These are phyloP conservation scores for Triangularia verruculosa DNA, from an alignment of 2,329 filamentous ascomycete genomes.

Conservation along the genomic window DNA sequence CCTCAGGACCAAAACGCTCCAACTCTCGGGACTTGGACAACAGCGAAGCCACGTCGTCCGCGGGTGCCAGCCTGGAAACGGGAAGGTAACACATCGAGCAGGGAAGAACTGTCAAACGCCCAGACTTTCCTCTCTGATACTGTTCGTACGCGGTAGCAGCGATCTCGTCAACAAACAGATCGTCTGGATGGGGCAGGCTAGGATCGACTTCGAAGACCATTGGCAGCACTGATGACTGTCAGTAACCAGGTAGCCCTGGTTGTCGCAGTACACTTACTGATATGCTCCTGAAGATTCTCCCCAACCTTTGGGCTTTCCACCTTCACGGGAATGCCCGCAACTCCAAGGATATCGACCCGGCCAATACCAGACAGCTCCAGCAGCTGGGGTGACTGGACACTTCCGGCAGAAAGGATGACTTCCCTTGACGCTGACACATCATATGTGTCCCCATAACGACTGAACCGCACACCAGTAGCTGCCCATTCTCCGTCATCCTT, in stretches of 20 bases:
- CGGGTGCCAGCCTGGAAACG: constrained; percentile 35
- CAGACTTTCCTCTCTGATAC: constrained; percentile 30
- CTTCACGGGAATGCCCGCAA: constrained; percentile 42
- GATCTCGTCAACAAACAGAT: constrained; percentile 34
- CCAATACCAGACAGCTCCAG: constrained; percentile 63
- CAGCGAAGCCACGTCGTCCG: not conserved
- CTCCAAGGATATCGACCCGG: constrained; percentile 39
- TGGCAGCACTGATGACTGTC: constrained; percentile 36
- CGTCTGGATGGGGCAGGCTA: constrained; percentile 39
- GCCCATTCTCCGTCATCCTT: constrained; percentile 21
- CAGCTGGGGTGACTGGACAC: constrained; percentile 54
- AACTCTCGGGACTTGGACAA: constrained; percentile 20
- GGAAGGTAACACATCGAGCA: constrained; percentile 44
- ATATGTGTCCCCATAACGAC: constrained; percentile 34
- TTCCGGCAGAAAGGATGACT: constrained; percentile 58
- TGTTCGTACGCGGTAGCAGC: constrained; percentile 35
- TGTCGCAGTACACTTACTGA: constrained; percentile 19
- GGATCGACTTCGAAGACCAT: constrained; percentile 46
- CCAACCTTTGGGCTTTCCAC: constrained; percentile 45
- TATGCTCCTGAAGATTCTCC: constrained; percentile 49
- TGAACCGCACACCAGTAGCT: constrained; percentile 44
- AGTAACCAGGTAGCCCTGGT: not conserved
- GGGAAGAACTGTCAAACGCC: constrained; percentile 40
- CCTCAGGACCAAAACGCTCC: constrained; percentile 23
- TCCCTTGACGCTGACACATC: constrained; percentile 41